A percentile compares a stretch with the other conserved stretches of the same genome.
Conservation (phyloP, 2,329 filamentous ascomycete species). For the Cryphonectria radicalis region DNA sequence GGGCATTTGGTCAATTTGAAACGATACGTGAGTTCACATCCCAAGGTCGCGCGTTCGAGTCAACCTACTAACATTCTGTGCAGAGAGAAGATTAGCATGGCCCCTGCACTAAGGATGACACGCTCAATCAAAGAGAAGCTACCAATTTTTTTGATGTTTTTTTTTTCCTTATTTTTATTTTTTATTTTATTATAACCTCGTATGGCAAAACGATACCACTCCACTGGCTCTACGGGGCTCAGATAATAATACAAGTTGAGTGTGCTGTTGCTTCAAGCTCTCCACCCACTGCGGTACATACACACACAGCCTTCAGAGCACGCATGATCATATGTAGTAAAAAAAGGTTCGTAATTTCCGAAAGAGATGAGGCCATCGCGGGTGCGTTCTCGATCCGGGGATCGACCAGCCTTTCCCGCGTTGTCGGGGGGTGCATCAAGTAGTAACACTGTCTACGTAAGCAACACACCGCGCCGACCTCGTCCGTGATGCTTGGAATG, state of each 20-base stretch:
- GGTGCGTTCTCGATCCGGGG: background rate
- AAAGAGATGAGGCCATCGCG: conserved; percentile 3
- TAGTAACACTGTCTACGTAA: background rate
- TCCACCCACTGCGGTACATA: too few relatives aligned
- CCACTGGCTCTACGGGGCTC: too few relatives aligned
- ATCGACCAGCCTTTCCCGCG: background rate
- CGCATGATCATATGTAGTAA: background rate
- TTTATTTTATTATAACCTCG: background rate
- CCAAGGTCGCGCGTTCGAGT: background rate
- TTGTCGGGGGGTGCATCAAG: background rate
- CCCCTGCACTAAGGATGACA: conserved; percentile 94
- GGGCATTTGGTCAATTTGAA: conserved; percentile 1
- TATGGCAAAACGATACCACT: too few relatives aligned
- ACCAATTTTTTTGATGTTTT: conserved; percentile 2
- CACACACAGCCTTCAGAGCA: too few relatives aligned
- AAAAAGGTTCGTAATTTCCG: background rate
- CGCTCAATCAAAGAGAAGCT: conserved; percentile 36
- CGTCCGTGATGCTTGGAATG: background rate
- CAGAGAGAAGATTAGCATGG: conserved; percentile 63
- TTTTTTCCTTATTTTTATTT: background rate
- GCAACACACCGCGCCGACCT: too few relatives aligned
- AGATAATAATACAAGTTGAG: too few relatives aligned
- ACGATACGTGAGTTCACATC: background rate
- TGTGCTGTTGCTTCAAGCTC: too few relatives aligned
- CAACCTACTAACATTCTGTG: background rate